phyloP scores from a whole-genome alignment of 2,329 filamentous ascomycete genomes.

The Pseudocercospora ulei region DNA sequence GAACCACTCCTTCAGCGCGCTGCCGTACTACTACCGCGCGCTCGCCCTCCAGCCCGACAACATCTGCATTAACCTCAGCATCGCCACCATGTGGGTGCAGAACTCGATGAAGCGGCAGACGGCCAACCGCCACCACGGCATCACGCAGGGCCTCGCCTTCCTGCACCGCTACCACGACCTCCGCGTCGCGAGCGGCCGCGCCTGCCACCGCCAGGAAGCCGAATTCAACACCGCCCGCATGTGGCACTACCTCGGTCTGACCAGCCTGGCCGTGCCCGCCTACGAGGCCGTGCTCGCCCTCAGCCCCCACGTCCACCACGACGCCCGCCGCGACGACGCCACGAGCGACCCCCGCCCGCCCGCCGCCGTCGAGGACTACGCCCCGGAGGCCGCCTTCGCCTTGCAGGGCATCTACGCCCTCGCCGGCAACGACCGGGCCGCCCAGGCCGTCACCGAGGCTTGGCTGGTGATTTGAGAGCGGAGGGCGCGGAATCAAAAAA shows the following conservation, averaged over 20 bases:
- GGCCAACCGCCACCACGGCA: constrained; percentile 78
- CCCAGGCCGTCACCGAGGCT: constrained; percentile 51
- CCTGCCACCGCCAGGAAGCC: constrained; percentile 57
- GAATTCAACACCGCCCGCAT: constrained; percentile 70
- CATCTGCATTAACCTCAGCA: constrained; percentile 66
- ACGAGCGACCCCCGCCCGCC: no score
- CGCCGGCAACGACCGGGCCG: constrained; percentile 53
- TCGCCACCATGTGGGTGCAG: constrained; percentile 78
- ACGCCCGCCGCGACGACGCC: constrained; percentile 32
- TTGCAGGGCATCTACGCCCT: constrained; percentile 58
- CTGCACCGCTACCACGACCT: constrained; percentile 62
- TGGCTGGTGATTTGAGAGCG: constrained; percentile 41
- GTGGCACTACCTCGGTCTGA: constrained; percentile 65
- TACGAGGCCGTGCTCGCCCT: constrained; percentile 55
- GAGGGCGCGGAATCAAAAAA: no score
- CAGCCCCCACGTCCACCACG: constrained; percentile 39
- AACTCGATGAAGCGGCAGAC: constrained; percentile 80
- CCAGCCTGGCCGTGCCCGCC: constrained; percentile 60
- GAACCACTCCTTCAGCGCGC: constrained; percentile 69
- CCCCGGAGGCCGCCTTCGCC: constrained; percentile 63
- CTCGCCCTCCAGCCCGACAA: constrained; percentile 63
- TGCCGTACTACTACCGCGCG: constrained; percentile 71
- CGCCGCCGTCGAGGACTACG: constrained; percentile 53
- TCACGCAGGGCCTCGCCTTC: constrained; percentile 76
- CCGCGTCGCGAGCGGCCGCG: constrained; percentile 38